phyloP scores from a whole-genome alignment of 2,329 filamentous ascomycete genomes.

The Epichloe uncinata region DNA sequence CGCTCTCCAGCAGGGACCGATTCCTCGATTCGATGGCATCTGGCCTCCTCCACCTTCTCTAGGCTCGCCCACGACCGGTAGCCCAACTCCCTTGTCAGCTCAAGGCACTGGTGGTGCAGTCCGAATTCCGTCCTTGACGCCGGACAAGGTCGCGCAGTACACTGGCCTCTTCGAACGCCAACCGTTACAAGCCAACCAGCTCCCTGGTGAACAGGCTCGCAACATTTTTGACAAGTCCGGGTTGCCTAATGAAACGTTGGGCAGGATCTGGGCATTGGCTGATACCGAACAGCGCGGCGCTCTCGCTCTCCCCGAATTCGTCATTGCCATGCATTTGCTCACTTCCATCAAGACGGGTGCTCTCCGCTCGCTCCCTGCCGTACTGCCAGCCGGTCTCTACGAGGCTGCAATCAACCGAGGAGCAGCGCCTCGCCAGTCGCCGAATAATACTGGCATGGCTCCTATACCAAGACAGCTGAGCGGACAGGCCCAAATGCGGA shows the following conservation, averaged over 20 bases:
- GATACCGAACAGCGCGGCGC: conserved; percentile 88
- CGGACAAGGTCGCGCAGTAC: conserved; percentile 86
- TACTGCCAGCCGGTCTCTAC: conserved; percentile 73
- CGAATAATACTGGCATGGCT: conserved; percentile 40
- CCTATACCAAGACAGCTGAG: conserved; percentile 75
- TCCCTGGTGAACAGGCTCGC: conserved; percentile 79
- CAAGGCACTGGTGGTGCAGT: conserved; percentile 56
- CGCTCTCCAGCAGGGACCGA: conserved; percentile 72
- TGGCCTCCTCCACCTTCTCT: conserved; percentile 12
- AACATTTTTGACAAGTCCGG: conserved; percentile 90
- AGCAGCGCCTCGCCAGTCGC: conserved; percentile 33
- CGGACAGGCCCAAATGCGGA: conserved; percentile 50
- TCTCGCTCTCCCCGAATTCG: conserved; percentile 79
- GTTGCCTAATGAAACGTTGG: conserved; percentile 77
- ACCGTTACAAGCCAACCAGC: conserved; percentile 54
- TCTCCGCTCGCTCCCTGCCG: conserved; percentile 64
- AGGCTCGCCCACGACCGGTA: conserved; percentile 23
- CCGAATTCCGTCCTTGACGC: conserved; percentile 75
- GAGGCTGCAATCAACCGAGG: conserved; percentile 71
- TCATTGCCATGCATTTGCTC: conserved; percentile 95
- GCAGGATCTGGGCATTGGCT: conserved; percentile 91
- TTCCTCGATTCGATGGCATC: conserved; percentile 84
- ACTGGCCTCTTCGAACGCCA: conserved; percentile 83
- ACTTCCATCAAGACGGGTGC: conserved; percentile 79
- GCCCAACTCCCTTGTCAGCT: conserved; percentile 35